Percentiles rank a stretch among this genome's conserved stretches.
Conservation (phyloP, 352 stramenopile genomes). For the Plasmopara viticola region DNA sequence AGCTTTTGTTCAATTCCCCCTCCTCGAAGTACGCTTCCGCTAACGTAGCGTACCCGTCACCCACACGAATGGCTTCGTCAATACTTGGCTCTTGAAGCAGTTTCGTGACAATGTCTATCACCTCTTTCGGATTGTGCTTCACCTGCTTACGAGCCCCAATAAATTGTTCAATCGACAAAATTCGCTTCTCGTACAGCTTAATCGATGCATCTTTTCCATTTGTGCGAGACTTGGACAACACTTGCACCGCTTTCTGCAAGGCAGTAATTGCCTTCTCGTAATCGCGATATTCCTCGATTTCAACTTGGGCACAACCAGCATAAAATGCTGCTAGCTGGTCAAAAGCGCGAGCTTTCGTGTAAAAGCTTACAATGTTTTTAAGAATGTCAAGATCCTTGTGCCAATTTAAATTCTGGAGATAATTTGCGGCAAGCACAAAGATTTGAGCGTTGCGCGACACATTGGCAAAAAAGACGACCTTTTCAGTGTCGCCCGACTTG, state of each 20-base stretch:
- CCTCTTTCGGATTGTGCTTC: constrained; percentile 56
- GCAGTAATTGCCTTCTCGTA: constrained; percentile 90
- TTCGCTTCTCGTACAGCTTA: constrained; percentile 50
- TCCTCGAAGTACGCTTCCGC: constrained; percentile 71
- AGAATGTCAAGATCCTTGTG: constrained; percentile 85
- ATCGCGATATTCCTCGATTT: constrained; percentile 93
- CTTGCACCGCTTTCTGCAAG: constrained; percentile 87
- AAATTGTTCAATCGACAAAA: constrained; percentile 83
- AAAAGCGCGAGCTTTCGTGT: constrained; percentile 91
- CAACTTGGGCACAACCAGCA: constrained; percentile 84
- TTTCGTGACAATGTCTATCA: constrained; percentile 69
- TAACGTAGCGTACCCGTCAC: constrained; percentile 87
- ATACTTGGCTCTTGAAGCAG: constrained; percentile 82
- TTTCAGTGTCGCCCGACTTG: constrained; percentile 93
- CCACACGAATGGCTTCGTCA: constrained; percentile 81
- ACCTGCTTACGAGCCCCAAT: constrained; percentile 55
- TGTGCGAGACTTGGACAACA: constrained; percentile 68
- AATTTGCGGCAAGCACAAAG: constrained; percentile 93
- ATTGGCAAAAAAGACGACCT: constrained; percentile 93
- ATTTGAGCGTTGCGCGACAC: constrained; percentile 90
- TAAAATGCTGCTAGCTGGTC: constrained; percentile 91
- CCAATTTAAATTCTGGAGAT: constrained; percentile 94
- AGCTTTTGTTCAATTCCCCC: constrained; percentile 55
- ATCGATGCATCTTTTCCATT: constrained; percentile 65
- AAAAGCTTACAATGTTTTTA: constrained; percentile 93